Evolutionary conservation across 2,329 filamentous ascomycete species (phyloP).

Genomic region (Chrysoporthe austroafricana): DNA sequence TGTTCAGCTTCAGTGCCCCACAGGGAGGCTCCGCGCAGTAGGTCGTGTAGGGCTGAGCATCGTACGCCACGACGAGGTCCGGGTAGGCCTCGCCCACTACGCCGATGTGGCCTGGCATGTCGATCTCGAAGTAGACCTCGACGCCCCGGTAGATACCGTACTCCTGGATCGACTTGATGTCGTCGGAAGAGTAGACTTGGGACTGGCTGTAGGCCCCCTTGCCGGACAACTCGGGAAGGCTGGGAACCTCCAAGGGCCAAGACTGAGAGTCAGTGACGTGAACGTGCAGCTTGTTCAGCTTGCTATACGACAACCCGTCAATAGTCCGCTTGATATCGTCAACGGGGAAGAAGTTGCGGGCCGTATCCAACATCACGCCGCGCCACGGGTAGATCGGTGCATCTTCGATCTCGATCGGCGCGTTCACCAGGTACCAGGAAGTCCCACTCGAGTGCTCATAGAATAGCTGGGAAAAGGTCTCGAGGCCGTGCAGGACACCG

Average conservation of each 20-base stretch:
- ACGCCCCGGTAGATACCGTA: constrained; percentile 73
- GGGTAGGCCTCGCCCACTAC: constrained; percentile 69
- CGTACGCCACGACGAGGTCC: constrained; percentile 70
- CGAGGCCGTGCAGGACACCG: constrained; percentile 73
- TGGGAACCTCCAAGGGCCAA: constrained; percentile 81
- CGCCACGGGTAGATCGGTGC: constrained; percentile 75
- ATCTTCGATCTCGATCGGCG: constrained; percentile 75
- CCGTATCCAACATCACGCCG: constrained; percentile 78
- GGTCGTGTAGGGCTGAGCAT: constrained; percentile 58
- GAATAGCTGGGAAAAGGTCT: constrained; percentile 80
- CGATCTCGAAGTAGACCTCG: constrained; percentile 75
- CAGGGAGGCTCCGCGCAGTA: constrained; percentile 68
- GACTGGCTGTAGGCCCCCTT: constrained; percentile 74
- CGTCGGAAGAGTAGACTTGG: constrained; percentile 68
- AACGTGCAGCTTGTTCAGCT: constrained; percentile 81
- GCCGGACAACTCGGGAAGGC: constrained; percentile 70
- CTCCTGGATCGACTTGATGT: constrained; percentile 69
- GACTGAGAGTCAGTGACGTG: constrained; percentile 84
- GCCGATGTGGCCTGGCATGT: constrained; percentile 80
- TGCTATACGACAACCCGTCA: constrained; percentile 76
- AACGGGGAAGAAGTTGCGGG: constrained; percentile 72
- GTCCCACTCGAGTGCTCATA: constrained; percentile 66
- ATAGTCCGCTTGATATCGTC: constrained; percentile 74
- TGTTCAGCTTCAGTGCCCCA: constrained; percentile 77
- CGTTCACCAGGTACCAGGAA: constrained; percentile 68